phyloP scores from a whole-genome alignment of 352 stramenopile genomes.

The Pythium dissimile region DNA sequence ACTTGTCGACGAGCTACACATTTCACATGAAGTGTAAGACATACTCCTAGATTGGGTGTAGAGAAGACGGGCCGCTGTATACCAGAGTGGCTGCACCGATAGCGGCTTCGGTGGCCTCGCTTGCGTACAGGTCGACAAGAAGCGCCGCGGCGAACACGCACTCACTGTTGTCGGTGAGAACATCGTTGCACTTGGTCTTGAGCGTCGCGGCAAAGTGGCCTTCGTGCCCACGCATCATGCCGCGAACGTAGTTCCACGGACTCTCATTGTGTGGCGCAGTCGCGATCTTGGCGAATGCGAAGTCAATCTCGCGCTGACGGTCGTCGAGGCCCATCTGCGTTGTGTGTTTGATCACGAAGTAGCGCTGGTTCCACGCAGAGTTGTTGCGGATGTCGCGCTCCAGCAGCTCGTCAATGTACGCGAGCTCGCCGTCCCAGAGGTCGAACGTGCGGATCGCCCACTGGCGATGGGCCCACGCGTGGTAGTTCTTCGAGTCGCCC shows the following conservation, averaged over 20 bases:
- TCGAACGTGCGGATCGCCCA: conserved; percentile 89
- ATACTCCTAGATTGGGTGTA: too few relatives aligned
- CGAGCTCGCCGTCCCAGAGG: conserved; percentile 93
- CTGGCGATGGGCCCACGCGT: conserved; percentile 97
- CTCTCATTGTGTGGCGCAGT: conserved; percentile 88
- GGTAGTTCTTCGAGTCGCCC: conserved; percentile 99
- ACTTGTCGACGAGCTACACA: conserved; percentile 51
- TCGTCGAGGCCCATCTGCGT: conserved; percentile 29
- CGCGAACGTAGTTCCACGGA: conserved; percentile 90
- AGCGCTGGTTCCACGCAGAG: conserved; percentile 90
- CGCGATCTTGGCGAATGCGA: conserved; percentile 64
- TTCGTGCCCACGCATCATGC: conserved; percentile 54
- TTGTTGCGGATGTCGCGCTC: conserved; percentile 96
- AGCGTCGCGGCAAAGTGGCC: conserved; percentile 33
- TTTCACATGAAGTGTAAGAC: too few relatives aligned
- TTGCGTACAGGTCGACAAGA: conserved; percentile 68
- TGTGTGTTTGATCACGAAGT: conserved; percentile 76
- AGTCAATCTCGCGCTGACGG: conserved; percentile 66
- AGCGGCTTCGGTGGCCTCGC: conserved; percentile 40
- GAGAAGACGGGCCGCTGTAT: too few relatives aligned
- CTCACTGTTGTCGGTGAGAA: conserved; percentile 40
- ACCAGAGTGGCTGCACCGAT: conserved; percentile 41
- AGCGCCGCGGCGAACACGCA: conserved; percentile 71
- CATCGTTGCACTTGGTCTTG: conserved; percentile 33
- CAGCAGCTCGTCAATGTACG: conserved; percentile 88